Conservation (phyloP, 805 yeast species). For the Yamadazyma paraphyllophila region DNA sequence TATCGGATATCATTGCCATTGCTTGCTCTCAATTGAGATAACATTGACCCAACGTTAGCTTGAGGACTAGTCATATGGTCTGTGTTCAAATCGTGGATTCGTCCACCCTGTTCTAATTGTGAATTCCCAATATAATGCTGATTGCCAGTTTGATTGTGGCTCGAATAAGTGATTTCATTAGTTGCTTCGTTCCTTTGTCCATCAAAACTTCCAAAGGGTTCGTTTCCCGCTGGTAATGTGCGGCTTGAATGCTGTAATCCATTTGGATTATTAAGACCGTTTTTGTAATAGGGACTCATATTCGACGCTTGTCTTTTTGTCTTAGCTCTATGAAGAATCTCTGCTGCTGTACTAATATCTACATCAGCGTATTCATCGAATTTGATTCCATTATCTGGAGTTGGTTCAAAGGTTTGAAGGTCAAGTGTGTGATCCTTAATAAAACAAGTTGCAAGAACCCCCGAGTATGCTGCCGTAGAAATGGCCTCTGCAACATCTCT, state of each 20-base stretch:
- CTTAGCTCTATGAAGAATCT: slow-evolving; percentile 49
- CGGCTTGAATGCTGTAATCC: too few relatives aligned
- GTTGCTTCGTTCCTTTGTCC: too few relatives aligned
- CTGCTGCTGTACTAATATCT: slow-evolving; percentile 64
- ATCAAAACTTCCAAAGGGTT: too few relatives aligned
- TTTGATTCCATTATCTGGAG: slow-evolving; percentile 68
- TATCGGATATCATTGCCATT: neutral
- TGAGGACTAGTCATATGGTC: neutral
- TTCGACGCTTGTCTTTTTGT: slow-evolving; percentile 21
- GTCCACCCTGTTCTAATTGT: too few relatives aligned
- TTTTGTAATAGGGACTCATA: slow-evolving; percentile 12
- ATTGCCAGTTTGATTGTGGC: too few relatives aligned
- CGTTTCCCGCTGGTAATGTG: too few relatives aligned
- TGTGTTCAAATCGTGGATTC: too few relatives aligned
- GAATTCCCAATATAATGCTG: too few relatives aligned
- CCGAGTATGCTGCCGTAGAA: slow-evolving; percentile 78
- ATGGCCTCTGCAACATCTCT: slow-evolving; percentile 37
- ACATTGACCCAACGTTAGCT: slow-evolving; percentile 10
- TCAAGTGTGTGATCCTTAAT: slow-evolving; percentile 59
- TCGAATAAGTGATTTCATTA: too few relatives aligned
- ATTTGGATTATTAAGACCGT: neutral
- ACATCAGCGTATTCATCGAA: slow-evolving; percentile 81
- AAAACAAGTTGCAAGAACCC: slow-evolving; percentile 68
- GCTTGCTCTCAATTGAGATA: slow-evolving; percentile 11
- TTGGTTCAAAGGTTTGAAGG: slow-evolving; percentile 68